Conservation (phyloP, 805 yeast genomes). For the Metschnikowia corniflorae region DNA sequence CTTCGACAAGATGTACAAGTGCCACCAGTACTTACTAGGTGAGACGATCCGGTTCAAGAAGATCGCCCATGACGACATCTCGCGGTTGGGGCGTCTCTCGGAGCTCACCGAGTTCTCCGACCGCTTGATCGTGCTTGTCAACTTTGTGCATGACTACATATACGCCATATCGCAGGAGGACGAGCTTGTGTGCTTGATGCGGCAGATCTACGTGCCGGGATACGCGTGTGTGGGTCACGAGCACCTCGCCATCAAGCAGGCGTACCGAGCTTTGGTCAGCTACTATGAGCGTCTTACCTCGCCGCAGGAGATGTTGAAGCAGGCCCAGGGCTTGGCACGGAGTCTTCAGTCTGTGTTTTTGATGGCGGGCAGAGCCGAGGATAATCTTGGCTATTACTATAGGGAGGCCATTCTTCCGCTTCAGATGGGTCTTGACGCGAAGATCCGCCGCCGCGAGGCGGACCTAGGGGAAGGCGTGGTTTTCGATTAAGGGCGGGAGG, state of each 20-base stretch:
- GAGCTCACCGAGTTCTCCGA: conserved; percentile 10
- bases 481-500: conserved; percentile 6
- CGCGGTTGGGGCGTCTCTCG: conserved; percentile 6
- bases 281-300: conserved; percentile 6
- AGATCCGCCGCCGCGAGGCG: conserved; percentile 10
- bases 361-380: conserved; percentile 10
- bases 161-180: conserved; percentile 9
- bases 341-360: conserved; percentile 7
- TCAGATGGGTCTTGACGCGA: conserved; percentile 9
- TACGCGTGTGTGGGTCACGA: conserved; percentile 12
- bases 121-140: conserved; percentile 8
- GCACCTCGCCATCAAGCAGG: conserved; percentile 10
- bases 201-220: conserved; percentile 5
- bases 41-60: conserved; percentile 4
- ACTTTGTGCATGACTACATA: conserved; percentile 10
- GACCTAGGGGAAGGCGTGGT: conserved; percentile 10
- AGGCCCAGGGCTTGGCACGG: conserved; percentile 5
- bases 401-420: conserved; percentile 11
- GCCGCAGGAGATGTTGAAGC: conserved; percentile 7
- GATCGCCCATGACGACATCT: conserved; percentile 3
- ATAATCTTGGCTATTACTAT: conserved; percentile 10
- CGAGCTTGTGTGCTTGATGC: conserved; percentile 12
- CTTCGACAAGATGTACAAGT: conserved; percentile 12
- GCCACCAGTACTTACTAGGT: conserved; percentile 12
- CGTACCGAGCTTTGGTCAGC: conserved; percentile 7